Percentiles rank a stretch among this genome's conserved stretches.
Conservation (phyloP, 106 monocot species). For the Triglochin maritima region DNA sequence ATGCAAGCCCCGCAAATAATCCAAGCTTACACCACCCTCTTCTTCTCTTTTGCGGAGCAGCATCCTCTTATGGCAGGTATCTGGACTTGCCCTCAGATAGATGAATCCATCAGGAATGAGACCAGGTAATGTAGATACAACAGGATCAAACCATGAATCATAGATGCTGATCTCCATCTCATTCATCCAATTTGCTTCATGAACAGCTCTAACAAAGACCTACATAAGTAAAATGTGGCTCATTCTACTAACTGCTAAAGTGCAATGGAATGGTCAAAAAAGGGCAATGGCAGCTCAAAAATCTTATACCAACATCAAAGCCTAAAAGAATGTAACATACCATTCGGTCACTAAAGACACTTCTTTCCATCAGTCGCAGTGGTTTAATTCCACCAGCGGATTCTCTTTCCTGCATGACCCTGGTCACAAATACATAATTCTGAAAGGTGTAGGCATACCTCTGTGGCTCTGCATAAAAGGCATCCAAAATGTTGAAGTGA, state of each 20-base stretch:
- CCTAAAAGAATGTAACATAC: conserved; percentile 15
- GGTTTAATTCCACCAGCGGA: conserved; percentile 77
- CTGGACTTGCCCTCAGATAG: conserved; percentile 95
- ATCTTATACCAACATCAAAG: background rate
- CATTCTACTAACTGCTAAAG: background rate
- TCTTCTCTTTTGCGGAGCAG: conserved; percentile 69
- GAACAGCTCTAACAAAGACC: conserved; percentile 97
- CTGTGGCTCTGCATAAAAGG: conserved; percentile 91
- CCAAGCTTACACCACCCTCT: conserved; percentile 75
- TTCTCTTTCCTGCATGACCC: conserved; percentile 97
- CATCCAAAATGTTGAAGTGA: conserved; percentile 97
- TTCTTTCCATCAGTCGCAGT: conserved; percentile 89
- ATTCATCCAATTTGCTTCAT: conserved; percentile 99
- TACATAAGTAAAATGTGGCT: conserved; percentile 4
- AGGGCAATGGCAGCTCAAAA: background rate
- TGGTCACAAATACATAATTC: conserved; percentile 96
- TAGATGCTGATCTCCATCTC: conserved; percentile 99
- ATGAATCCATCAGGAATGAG: conserved; percentile 97
- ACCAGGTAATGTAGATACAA: conserved; percentile 81
- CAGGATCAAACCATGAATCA: conserved; percentile 99
- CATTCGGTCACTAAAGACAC: conserved; percentile 96
- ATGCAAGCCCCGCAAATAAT: conserved; percentile 80
- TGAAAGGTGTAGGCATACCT: conserved; percentile 99
- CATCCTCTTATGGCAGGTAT: conserved; percentile 97
- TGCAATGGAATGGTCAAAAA: background rate